Percentiles rank a stretch among this genome's conserved stretches.
These are phyloP conservation scores for Hypomontagnella monticulosa DNA, from an alignment of 495 filamentous ascomycete species.

Conservation along the genomic window DNA sequence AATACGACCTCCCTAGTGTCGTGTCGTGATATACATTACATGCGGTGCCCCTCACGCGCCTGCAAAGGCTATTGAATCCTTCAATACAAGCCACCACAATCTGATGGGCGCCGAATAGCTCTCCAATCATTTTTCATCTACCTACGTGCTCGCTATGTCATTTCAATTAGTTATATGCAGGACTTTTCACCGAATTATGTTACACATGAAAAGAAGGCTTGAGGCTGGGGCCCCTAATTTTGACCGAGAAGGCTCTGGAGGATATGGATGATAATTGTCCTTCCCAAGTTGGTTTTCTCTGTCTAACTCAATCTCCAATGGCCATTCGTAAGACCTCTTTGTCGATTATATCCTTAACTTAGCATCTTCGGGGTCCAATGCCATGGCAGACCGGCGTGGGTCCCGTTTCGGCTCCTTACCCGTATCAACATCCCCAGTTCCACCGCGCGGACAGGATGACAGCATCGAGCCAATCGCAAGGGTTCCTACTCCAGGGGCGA, in stretches of 20 bases:
- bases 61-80: slow-evolving; percentile 7
- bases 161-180: slow-evolving; percentile 3
- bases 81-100: slow-evolving; percentile 16
- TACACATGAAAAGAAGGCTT: slow-evolving; percentile 2
- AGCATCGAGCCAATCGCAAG: slow-evolving; percentile 15
- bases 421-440: not conserved
- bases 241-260: slow-evolving; percentile 10
- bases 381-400: slow-evolving; percentile 20
- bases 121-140: slow-evolving; percentile 4
- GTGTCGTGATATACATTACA: not conserved
- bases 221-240: not conserved
- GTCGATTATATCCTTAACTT: not conserved
- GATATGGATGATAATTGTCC: not conserved
- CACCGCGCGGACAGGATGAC: not conserved
- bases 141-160: slow-evolving; percentile 15
- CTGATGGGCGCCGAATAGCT: not conserved
- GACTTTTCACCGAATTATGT: slow-evolving; percentile 9
- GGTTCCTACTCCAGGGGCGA: not conserved
- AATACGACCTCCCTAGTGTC: not conserved
- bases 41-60: not conserved
- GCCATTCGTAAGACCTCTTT: not conserved
- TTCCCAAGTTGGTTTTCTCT: not conserved
- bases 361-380: not conserved
- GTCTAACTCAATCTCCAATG: slow-evolving; percentile 1
- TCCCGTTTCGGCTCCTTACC: slow-evolving; percentile 10